Evolutionary conservation across 2,329 filamentous ascomycete species (phyloP), one percentile per base, ranked within the genome.

Genomic region (Fusarium sp.): DNA sequence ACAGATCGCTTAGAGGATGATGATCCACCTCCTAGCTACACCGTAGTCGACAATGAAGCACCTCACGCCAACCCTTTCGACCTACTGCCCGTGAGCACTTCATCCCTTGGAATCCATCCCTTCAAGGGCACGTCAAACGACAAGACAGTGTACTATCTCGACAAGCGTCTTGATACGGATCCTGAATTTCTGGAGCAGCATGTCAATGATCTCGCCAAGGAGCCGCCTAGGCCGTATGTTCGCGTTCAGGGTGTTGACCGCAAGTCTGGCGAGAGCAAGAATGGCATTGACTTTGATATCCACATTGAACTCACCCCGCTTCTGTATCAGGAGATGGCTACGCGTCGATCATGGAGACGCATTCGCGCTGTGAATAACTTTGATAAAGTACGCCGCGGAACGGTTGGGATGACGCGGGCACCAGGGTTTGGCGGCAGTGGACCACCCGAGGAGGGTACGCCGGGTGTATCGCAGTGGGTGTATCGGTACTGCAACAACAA

Each of bases 381-480:
- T 54, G 87, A 90, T 70, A 87, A 88, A 67, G 86, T 86, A 12
- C 84, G 86, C 57, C 89, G 91, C n/a, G 91, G 91, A 21, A 89
- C 88, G 6, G 82, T 89, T 52, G 81, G 88, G 18, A 82, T 84
- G 59, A 84, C 80, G 7, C 79, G 84, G 6, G 88, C 84, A 0
- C 84, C 85, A 1, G 80, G 79, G n/a, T 79, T 83, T 43, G 77
- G 78, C 61, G 67, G 72, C 8, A 73, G 75, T 23, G 63, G 67
- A 19, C 56, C 55, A 6, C 71, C 75, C 8, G 78, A 80, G 46
- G 72, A 72, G n/a, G 78, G 78, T 21, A 73, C 69, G 6, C 78
- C 79, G 1, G 64, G 70, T n/a, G 72, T 80, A 44, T 65, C 75
- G 11, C 85, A 89, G 62, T 94, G 91, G 91, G 93, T 90, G 72